These are phyloP conservation scores for Calonectria naviculata DNA, from an alignment of 2,329 filamentous ascomycete genomes.

Conservation along the genomic window DNA sequence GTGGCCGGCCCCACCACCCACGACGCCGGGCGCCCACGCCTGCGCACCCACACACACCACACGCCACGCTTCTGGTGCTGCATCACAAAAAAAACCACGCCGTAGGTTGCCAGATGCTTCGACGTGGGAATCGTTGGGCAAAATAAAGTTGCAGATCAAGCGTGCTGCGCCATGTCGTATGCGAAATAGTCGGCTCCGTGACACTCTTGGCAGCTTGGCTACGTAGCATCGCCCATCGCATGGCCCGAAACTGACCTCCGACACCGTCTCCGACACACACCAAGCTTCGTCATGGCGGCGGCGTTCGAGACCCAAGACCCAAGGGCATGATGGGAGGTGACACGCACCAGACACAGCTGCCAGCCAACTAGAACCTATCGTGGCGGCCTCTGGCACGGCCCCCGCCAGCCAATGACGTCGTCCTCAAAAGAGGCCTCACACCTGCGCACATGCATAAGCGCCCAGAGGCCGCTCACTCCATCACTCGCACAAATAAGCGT, in stretches of 20 bases:
- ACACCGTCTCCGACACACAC: slow-evolving; percentile 2
- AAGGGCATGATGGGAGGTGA: neutral
- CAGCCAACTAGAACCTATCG: neutral
- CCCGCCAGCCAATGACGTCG: slow-evolving; percentile 20
- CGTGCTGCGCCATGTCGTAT: slow-evolving; percentile 1
- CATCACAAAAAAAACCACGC: neutral
- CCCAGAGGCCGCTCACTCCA: slow-evolving; percentile 28
- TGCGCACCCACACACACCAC: neutral
- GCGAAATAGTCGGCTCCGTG: neutral
- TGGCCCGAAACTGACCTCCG: neutral
- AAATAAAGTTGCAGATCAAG: slow-evolving; percentile 3
- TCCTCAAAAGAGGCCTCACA: slow-evolving; percentile 38
- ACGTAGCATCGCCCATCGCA: neutral
- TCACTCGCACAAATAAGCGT: slow-evolving; percentile 11
- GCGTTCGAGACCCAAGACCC: neutral
- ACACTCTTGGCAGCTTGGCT: neutral
- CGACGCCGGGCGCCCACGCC: neutral
- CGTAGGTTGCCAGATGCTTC: neutral
- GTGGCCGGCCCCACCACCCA: neutral
- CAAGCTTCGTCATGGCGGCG: neutral
- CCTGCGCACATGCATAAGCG: slow-evolving; percentile 37
- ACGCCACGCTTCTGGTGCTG: neutral
- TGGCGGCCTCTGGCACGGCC: slow-evolving; percentile 10
- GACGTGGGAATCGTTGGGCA: neutral
- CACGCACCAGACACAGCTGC: neutral